A percentile compares a stretch with the other conserved stretches of the same genome.
These are phyloP conservation scores for Penicillium sp. DNA, from an alignment of 2,329 filamentous ascomycete species.

Conservation along the genomic window DNA sequence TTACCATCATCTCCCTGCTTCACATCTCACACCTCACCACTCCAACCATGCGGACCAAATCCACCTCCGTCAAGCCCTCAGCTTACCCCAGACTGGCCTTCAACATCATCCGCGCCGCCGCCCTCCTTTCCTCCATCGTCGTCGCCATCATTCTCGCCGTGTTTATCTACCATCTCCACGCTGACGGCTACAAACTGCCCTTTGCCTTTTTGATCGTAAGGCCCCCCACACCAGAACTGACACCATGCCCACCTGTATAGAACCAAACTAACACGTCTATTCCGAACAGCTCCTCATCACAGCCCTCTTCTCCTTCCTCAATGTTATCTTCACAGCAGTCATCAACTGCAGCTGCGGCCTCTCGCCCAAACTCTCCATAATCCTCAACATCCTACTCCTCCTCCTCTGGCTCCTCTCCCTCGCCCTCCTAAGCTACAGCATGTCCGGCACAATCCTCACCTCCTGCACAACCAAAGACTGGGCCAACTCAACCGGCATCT, in stretches of 20 bases:
- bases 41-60: slow-evolving; percentile 33
- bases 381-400: slow-evolving; percentile 53
- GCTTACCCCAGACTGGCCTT: slow-evolving; percentile 46
- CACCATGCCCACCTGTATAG: no score
- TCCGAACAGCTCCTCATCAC: slow-evolving; percentile 54
- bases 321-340: slow-evolving; percentile 53
- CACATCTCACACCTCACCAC: background rate
- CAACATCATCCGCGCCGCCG: slow-evolving; percentile 41
- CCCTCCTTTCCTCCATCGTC: slow-evolving; percentile 58
- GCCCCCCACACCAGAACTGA: slow-evolving; percentile 4
- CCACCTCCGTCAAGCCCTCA: slow-evolving; percentile 40
- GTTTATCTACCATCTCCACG: slow-evolving; percentile 59
- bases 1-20: slow-evolving; percentile 13
- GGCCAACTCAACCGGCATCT: slow-evolving; percentile 59
- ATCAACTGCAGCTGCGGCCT: slow-evolving; percentile 58
- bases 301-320: slow-evolving; percentile 57
- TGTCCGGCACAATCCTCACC: slow-evolving; percentile 56
- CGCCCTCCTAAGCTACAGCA: slow-evolving; percentile 58
- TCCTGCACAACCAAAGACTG: slow-evolving; percentile 56
- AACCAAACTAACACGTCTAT: slow-evolving; percentile 7
- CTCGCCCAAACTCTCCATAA: slow-evolving; percentile 56
- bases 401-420: slow-evolving; percentile 59
- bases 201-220: slow-evolving; percentile 65
- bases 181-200: slow-evolving; percentile 57
- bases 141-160: slow-evolving; percentile 59